Conservation (phyloP, 208 protist species). For the Wallacemonas sp. region DNA sequence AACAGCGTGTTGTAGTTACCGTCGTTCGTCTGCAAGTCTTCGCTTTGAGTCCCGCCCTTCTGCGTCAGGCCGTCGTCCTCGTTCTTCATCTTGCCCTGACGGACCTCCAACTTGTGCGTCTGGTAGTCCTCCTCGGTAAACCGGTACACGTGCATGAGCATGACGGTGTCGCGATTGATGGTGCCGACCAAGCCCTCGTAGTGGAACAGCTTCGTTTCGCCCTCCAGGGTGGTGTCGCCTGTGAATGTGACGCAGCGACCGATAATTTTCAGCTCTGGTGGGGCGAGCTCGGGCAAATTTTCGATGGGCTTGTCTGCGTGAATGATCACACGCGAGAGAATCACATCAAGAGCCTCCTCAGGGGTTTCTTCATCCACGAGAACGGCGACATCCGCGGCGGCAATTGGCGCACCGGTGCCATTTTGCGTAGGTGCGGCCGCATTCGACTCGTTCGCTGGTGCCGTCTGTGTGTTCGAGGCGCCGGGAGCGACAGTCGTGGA, state of each 20-base stretch:
- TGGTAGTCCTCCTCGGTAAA: slow-evolving; percentile 76
- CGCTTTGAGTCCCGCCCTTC: slow-evolving; percentile 2
- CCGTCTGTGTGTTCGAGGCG: slow-evolving; percentile 8
- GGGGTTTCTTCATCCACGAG: background rate
- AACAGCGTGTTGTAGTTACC: slow-evolving; percentile 11
- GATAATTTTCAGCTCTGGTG: slow-evolving; percentile 82
- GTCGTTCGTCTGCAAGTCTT: slow-evolving; percentile 2
- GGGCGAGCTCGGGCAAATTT: slow-evolving; percentile 50
- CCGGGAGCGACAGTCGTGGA: background rate
- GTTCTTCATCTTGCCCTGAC: background rate
- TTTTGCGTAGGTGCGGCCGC: background rate
- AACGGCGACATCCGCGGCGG: background rate
- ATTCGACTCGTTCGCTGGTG: background rate
- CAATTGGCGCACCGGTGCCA: background rate
- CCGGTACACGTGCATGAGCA: slow-evolving; percentile 69
- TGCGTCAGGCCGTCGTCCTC: background rate
- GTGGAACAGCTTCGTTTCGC: slow-evolving; percentile 41
- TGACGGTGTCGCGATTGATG: slow-evolving; percentile 78
- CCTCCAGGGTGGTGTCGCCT: slow-evolving; percentile 55
- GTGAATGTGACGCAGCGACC: slow-evolving; percentile 76
- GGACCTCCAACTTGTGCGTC: slow-evolving; percentile 27
- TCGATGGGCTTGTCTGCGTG: slow-evolving; percentile 54
- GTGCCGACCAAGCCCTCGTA: slow-evolving; percentile 78
- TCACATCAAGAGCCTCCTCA: slow-evolving; percentile 38
- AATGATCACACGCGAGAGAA: slow-evolving; percentile 41